Conservation (phyloP, 116 monocot species). For the Cymodocea nodosa region DNA sequence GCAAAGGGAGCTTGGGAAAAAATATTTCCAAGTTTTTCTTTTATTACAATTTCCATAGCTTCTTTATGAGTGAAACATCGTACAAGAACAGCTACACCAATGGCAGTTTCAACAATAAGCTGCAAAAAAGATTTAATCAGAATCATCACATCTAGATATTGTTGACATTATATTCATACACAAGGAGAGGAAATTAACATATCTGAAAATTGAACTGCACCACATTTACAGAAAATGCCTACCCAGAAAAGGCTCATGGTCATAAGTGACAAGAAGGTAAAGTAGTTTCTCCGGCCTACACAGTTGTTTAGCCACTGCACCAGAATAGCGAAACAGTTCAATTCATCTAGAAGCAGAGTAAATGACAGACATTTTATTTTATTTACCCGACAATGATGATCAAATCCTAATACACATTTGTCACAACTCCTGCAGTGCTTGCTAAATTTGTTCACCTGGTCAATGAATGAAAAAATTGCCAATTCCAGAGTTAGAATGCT, state of each 20-base stretch:
- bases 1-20: conserved; percentile 78
- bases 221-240: conserved; percentile 1
- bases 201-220: not conserved
- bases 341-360: not conserved
- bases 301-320: conserved; percentile 97
- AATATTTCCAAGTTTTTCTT: conserved; percentile 75
- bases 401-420: conserved; percentile 88
- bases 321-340: not conserved
- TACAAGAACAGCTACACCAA: conserved; percentile 71
- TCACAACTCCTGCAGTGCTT: conserved; percentile 87
- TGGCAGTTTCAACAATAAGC: conserved; percentile 69
- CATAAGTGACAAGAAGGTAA: conserved; percentile 74
- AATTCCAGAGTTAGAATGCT: not conserved
- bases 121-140: conserved; percentile 11
- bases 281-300: conserved; percentile 78
- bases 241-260: conserved; percentile 69
- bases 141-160: not conserved
- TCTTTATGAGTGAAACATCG: conserved; percentile 74
- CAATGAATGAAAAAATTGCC: not conserved
- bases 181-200: not conserved
- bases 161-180: not conserved
- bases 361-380: not conserved
- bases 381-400: conserved; percentile 83
- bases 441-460: conserved; percentile 60
- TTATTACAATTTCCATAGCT: conserved; percentile 34